phyloP scores from a whole-genome alignment of 768 basidiomycete genomes.

The Russula dissimulans region DNA sequence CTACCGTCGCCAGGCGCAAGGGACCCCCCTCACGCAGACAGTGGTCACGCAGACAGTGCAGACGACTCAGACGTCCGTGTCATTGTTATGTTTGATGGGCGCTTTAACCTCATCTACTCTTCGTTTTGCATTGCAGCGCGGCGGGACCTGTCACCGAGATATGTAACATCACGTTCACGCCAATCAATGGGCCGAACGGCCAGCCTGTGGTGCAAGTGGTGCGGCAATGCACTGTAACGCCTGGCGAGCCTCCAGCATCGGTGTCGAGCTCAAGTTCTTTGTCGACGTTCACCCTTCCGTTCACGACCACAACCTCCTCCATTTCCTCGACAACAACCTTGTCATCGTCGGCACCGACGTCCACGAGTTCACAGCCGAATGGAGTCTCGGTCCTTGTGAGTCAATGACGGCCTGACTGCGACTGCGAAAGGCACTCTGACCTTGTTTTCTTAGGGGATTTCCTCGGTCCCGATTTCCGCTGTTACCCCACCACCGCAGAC shows the following conservation, averaged over 20 bases:
- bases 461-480: conserved; percentile 12
- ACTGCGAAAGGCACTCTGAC: not conserved
- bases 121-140: conserved; percentile 10
- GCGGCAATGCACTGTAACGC: conserved; percentile 24
- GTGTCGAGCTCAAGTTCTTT: not conserved
- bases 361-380: not conserved
- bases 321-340: not conserved
- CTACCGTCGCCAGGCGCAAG: conserved; percentile 19
- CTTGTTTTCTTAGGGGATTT: conserved; percentile 3
- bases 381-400: conserved; percentile 1
- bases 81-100: not conserved
- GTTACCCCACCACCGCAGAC: conserved; percentile 6
- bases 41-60: conserved; percentile 31
- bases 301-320: not conserved
- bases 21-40: conserved; percentile 25
- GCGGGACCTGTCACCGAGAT: conserved; percentile 28
- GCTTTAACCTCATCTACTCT: not conserved
- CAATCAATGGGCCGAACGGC: conserved; percentile 25
- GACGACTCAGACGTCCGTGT: conserved; percentile 35
- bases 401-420: not conserved
- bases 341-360: conserved; percentile 1
- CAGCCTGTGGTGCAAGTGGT: conserved; percentile 27
- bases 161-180: conserved; percentile 30
- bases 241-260: not conserved
- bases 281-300: not conserved